A percentile compares a stretch with the other conserved stretches of the same genome.
phyloP scores from a whole-genome alignment of 108 stramenopile genomes.

The Tribonema minus region DNA sequence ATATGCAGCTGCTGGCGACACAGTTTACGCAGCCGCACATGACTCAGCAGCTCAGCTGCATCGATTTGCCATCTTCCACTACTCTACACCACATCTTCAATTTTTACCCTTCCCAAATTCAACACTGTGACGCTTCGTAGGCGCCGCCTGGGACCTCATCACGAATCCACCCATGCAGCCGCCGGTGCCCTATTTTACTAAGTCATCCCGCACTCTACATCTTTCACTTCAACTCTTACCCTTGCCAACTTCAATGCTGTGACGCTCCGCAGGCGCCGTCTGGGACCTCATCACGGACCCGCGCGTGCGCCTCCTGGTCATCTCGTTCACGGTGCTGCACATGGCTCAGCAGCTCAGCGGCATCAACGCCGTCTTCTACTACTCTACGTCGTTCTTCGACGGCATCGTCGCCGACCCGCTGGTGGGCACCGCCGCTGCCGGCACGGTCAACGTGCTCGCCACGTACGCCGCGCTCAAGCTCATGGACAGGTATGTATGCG shows the following conservation, averaged over 20 bases:
- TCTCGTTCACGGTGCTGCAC: constrained; percentile 72
- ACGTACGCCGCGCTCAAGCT: constrained; percentile 81
- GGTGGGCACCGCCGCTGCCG: constrained; percentile 81
- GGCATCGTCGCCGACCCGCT: constrained; percentile 83
- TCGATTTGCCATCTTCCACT: constrained; percentile 98
- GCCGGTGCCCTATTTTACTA: too few relatives aligned
- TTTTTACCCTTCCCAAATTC: too few relatives aligned
- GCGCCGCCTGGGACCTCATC: too few relatives aligned
- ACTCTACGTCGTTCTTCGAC: constrained; percentile 91
- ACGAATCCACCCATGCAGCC: too few relatives aligned
- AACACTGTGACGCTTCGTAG: too few relatives aligned
- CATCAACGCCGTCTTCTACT: constrained; percentile 98
- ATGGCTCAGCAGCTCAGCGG: constrained; percentile 89
- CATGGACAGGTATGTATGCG: constrained; percentile 68
- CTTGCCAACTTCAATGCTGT: too few relatives aligned
- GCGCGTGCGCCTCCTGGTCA: constrained; percentile 63
- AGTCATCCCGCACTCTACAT: too few relatives aligned
- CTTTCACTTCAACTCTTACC: too few relatives aligned
- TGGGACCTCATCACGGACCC: constrained; percentile 63
- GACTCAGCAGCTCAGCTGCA: constrained; percentile 89
- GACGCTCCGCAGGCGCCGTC: constrained; percentile 53
- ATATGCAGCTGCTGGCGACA: constrained; percentile 68
- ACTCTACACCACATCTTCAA: too few relatives aligned
- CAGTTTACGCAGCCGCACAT: constrained; percentile 70
- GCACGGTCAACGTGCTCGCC: constrained; percentile 84